Conservation (phyloP, 768 basidiomycete species). For the Albatrellus ellisii region DNA sequence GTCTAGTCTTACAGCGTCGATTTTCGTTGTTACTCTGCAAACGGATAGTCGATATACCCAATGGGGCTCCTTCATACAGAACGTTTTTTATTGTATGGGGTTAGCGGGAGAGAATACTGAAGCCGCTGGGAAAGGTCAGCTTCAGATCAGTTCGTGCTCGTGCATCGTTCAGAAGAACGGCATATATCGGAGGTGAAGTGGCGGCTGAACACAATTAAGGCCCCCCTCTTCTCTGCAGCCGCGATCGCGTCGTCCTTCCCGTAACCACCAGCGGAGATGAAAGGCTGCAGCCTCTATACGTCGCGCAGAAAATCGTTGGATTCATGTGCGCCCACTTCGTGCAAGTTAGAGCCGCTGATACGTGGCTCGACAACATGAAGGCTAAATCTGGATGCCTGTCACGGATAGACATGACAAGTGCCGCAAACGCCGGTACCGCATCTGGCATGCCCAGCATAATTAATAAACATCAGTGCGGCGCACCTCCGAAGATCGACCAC, state of each 20-base stretch:
- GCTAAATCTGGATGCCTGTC: conserved; percentile 7
- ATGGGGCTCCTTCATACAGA: too few species aligned
- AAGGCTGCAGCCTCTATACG: conserved; percentile 14
- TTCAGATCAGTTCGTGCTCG: too few species aligned
- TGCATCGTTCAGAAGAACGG: too few species aligned
- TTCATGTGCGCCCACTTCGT: too few species aligned
- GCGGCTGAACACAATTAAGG: conserved; percentile 7
- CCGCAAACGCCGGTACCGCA: conserved; percentile 17
- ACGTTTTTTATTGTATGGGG: too few species aligned
- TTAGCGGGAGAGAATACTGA: too few species aligned
- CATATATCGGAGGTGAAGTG: too few species aligned
- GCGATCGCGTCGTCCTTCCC: conserved; percentile 13
- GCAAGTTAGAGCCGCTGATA: neutral
- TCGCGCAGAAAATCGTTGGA: conserved; percentile 16
- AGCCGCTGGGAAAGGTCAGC: too few species aligned
- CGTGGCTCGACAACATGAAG: conserved; percentile 19
- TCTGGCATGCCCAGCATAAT: conserved; percentile 14
- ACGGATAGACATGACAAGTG: conserved; percentile 17
- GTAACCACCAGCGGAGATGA: conserved; percentile 16
- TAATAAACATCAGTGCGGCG: neutral
- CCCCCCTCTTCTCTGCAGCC: conserved; percentile 7
- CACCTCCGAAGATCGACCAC: conserved; percentile 26
- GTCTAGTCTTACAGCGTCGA: too few species aligned
- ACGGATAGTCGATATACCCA: too few species aligned
- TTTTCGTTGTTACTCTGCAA: too few species aligned